Evolutionary conservation across 108 stramenopile species (phyloP), one percentile per base, ranked within the genome.

Genomic region (Pseudonitzschia pungens): DNA sequence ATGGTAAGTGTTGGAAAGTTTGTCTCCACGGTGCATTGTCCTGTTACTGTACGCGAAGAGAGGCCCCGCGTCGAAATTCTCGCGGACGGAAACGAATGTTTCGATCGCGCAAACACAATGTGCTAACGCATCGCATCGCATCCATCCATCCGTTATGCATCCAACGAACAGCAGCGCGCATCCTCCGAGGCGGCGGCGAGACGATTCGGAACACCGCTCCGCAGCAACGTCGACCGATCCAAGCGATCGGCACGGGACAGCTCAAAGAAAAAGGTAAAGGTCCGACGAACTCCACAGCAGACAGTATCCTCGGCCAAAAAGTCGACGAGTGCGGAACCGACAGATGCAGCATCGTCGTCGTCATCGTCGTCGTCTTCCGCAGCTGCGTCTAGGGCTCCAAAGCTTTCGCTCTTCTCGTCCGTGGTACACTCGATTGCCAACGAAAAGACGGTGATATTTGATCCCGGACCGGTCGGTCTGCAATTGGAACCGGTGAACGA

Each of bases 381-480:
- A n/a, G n/a, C n/a, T n/a, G n/a, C n/a, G n/a, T n/a, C n/a, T n/a
- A n/a, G n/a, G n/a, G n/a, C n/a, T n/a, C n/a, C n/a, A n/a, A n/a
- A n/a, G 22, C 29, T 28, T 7, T 36, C 43, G 44, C 0, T 31
- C 16, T 48, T 50, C 12, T 50, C 45, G 21, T 26, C 66, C 31
- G 21, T 36, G 18, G 22, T 22, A 6, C 9, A 14, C 7, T 3
- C 4, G 4, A 67, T 1, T 26, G 9, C 43, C 18, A 67, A n/a
- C 9, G 77, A 79, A 33, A 69, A 81, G 20, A 36, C 77, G 2
- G 77, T 88, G 11, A 41, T 55, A 5, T 85, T 88, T 44, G 36
- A 27, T 16, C 81, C 87, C 43, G 87, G 87, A 16, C 84, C 84
- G 0, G 78, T 88, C 31, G 87, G 87, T 12, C 31, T 88, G 27